These are phyloP conservation scores for Arthrobotrys megalospora DNA, from an alignment of 2,329 filamentous ascomycete species.

Conservation along the genomic window DNA sequence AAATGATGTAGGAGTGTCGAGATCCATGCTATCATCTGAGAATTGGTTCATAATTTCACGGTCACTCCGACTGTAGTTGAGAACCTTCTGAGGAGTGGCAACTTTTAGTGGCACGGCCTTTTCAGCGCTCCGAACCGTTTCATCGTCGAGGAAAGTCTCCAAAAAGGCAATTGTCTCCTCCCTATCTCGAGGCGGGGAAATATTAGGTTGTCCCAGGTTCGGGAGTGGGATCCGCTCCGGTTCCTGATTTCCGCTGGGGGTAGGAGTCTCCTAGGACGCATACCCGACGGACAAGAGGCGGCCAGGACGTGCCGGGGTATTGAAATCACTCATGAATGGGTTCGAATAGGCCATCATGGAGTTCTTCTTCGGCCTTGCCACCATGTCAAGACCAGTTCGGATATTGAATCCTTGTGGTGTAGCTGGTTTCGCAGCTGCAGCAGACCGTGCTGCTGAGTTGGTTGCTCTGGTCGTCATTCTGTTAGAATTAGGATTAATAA, in stretches of 20 bases:
- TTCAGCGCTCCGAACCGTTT: slow-evolving; percentile 23
- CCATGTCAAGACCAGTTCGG: slow-evolving; percentile 56
- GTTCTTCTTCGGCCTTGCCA: slow-evolving; percentile 46
- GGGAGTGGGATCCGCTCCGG: slow-evolving; percentile 17
- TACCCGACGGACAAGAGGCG: slow-evolving; percentile 53
- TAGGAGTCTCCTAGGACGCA: slow-evolving; percentile 51
- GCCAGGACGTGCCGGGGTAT: slow-evolving; percentile 26
- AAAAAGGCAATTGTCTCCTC: slow-evolving; percentile 37
- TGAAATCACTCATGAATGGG: slow-evolving; percentile 48
- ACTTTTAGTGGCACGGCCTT: slow-evolving; percentile 27
- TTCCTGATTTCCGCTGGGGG: slow-evolving; percentile 23
- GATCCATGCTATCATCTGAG: slow-evolving; percentile 20
- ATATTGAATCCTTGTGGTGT: slow-evolving; percentile 50
- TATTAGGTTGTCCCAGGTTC: slow-evolving; percentile 23
- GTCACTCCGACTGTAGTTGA: slow-evolving; percentile 37
- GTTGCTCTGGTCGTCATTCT: slow-evolving; percentile 57
- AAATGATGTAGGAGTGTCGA: slow-evolving; percentile 26
- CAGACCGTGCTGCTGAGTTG: slow-evolving; percentile 46
- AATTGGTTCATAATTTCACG: slow-evolving; percentile 51
- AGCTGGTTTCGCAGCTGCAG: slow-evolving; percentile 25
- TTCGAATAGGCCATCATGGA: slow-evolving; percentile 48
- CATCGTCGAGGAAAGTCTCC: slow-evolving; percentile 22
- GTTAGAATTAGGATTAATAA: slow-evolving; percentile 57
- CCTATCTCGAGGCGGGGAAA: slow-evolving; percentile 15
- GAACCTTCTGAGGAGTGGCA: neutral